Base-by-base conservation (phyloP, 2,329 filamentous ascomycete species). In the Fusarium sarcochroum region DNA sequence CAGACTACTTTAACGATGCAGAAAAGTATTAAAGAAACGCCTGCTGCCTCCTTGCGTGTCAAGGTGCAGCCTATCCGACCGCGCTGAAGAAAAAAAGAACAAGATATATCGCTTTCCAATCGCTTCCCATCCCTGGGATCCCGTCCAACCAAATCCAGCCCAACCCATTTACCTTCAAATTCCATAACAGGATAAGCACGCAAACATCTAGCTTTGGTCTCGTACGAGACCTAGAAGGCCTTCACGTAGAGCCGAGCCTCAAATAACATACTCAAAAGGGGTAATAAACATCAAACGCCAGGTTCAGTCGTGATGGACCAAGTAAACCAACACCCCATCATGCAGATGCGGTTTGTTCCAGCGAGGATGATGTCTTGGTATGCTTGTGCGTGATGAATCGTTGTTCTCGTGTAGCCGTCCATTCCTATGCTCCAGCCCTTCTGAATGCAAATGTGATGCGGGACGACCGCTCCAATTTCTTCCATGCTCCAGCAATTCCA, bases 351-450 rank as follows among this genome's bases (percentile, higher is more conserved):
- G 57, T 50, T 44, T 66, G 61, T 41, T 62, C 54, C 42, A 56
- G 60, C 52, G 47, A 48, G 47, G 50, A 57, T 62, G 35, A 45
- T 70, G 57, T 58, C 63, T 41, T 69, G 66, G 58, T 62, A 63
- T 73, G 66, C 61, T 58, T 71, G 71, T 62, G 53, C 27, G 20
- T 59, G 52, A 51, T 68, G 54, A 72, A 63, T 61, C 71, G 55
- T 60, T 70, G 47, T 68, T 63, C 55, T 70, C 71, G 62, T 73
- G 61, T 70, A 68, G 64, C 68, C 55, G 49, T 69, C 53, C 65
- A 35, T 68, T 62, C 63, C 63, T 56, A 71, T 73, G 62, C 57
- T 60, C 63, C 56, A 60, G 59, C 54, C 65, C 48, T 65, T 58
- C 65, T 48, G 59, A 72, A 72, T 72, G 61, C 56, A 69, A 72